These are phyloP conservation scores for Backusella psychrophila DNA, from an alignment of 192 early-diverging fungal species.

Conservation along the genomic window DNA sequence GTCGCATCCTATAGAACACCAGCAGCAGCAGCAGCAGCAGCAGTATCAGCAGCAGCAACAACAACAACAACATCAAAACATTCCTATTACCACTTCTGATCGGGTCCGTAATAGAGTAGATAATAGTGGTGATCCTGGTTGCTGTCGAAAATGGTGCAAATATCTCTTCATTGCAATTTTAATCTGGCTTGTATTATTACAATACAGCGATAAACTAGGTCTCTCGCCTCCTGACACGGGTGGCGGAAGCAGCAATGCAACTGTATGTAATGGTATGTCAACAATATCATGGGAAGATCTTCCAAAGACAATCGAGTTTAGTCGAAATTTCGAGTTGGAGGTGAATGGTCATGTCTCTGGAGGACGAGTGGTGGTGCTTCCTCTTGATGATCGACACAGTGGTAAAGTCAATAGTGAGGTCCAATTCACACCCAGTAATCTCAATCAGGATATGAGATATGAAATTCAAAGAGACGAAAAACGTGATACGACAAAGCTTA, in stretches of 20 bases:
- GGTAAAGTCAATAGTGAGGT: background rate
- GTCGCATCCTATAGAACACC: background rate
- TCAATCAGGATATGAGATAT: background rate
- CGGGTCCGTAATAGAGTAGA: background rate
- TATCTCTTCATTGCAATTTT: background rate
- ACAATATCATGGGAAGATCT: background rate
- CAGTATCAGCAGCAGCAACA: background rate
- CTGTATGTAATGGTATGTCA: background rate
- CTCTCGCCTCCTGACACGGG: background rate
- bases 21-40: background rate
- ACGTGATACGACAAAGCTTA: background rate
- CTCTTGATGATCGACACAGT: background rate
- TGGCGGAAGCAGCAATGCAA: background rate
- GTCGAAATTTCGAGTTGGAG: background rate
- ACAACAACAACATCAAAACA: background rate
- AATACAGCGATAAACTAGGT: background rate
- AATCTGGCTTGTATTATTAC: conserved; percentile 5
- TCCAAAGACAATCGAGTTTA: background rate
- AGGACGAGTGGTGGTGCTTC: background rate
- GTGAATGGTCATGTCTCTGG: background rate
- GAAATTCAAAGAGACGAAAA: background rate
- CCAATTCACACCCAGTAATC: background rate
- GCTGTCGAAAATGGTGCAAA: conserved; percentile 12
- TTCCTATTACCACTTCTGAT: background rate
- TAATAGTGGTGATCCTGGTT: background rate